Evolutionary conservation across 768 basidiomycete genomes (phyloP).

Genomic region (Pleurotus sapidus): DNA sequence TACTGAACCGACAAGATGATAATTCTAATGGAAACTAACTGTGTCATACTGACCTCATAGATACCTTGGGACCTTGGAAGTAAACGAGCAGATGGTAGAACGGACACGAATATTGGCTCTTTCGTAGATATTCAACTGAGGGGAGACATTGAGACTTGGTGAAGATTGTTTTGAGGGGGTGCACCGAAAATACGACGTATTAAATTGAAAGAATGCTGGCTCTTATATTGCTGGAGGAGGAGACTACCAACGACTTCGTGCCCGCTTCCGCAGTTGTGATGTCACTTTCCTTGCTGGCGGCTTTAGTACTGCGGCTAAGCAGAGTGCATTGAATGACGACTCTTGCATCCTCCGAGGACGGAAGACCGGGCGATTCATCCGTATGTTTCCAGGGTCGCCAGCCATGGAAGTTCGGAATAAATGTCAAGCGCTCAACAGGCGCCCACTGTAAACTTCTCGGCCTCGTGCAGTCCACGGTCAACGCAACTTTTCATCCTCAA

Average conservation of each 20-base stretch:
- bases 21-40: background rate
- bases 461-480: no score
- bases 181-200: background rate
- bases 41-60: conserved; percentile 8
- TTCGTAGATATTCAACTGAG: background rate
- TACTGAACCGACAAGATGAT: background rate
- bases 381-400: no score
- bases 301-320: conserved; percentile 7
- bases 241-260: background rate
- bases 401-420: background rate
- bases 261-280: conserved; percentile 7
- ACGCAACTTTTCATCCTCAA: background rate
- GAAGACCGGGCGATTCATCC: background rate
- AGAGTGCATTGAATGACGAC: background rate
- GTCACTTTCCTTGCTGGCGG: conserved; percentile 2
- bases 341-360: background rate
- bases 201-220: background rate
- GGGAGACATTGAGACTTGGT: background rate
- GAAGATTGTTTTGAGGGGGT: background rate
- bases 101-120: no score
- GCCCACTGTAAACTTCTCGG: no score
- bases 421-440: no score
- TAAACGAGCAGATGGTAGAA: no score
- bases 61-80: background rate
- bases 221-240: conserved; percentile 3